Base-by-base conservation (phyloP, 495 filamentous ascomycete genomes). In the Astrothelium subdiscretum region DNA sequence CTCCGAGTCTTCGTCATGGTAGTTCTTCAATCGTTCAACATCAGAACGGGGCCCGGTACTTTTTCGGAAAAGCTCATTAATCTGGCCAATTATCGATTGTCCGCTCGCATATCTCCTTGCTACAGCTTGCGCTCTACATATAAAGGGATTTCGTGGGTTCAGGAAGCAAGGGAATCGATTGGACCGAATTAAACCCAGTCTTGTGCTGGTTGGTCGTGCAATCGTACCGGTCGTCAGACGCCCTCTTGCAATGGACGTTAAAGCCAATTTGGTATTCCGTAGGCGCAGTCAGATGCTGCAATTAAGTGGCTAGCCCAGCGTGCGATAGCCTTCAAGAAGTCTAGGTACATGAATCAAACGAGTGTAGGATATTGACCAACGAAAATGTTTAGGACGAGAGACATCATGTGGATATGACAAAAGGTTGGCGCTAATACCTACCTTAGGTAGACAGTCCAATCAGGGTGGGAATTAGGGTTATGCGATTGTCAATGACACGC, bases 221-320 rank as follows among this genome's bases (percentile, higher is more conserved):
- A 6, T 69, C 59, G 64, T 62, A 59, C 59, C 32, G 32, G 62
- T 66, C 60, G 67, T 65, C 5, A 67, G 51, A 27, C 62, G 67
- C 65, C 65, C 29, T 27, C 35, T 58, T 57, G 52, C 57, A 18
- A 38, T 57, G 24, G 48, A 58, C 13, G 26, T 43, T 40, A 52
- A 42, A 62, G 67, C 67, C 67, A 69, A 69, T 65, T 48, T 66
- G 64, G 22, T 48, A 31, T 48, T 3, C n/a, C 10, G 42, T 20
- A 48, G 10, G 20, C n/a, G 10, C n/a, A 18, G 20, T 13, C 6
- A 6, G 5, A 38, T 38, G 43, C 43, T 18, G 3, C 43, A 48
- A 48, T 48, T 48, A 8, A 22, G 6, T 8, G 3, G 43, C 20
- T 48, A 18, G 10, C 10, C 43, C n/a, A n/a, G n/a, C n/a, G n/a